These are phyloP conservation scores for Rutstroemia sp. DNA, from an alignment of 2,329 filamentous ascomycete species.

Conservation along the genomic window DNA sequence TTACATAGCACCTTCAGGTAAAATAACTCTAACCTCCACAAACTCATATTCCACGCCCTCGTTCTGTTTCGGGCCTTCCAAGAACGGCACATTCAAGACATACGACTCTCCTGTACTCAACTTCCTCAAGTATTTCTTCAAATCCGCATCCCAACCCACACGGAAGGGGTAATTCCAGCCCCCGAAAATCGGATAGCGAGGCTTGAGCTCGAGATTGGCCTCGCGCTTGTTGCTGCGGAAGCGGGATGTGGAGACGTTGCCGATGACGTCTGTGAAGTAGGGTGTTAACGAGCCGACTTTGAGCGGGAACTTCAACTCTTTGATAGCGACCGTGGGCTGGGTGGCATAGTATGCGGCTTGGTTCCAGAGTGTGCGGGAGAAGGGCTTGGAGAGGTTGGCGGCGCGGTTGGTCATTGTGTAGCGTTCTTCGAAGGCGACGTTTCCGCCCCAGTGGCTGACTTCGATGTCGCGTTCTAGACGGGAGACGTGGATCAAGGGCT, in stretches of 20 bases:
- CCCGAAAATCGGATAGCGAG: constrained; percentile 92
- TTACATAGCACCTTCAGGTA: constrained; percentile 86
- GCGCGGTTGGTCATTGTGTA: constrained; percentile 84
- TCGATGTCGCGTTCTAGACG: constrained; percentile 85
- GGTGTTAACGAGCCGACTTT: constrained; percentile 72
- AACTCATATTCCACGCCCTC: constrained; percentile 85
- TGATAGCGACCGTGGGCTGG: constrained; percentile 69
- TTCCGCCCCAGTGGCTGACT: constrained; percentile 96
- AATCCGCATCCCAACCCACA: constrained; percentile 88
- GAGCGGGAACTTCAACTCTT: constrained; percentile 74
- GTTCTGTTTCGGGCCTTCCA: constrained; percentile 80
- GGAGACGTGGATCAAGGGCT: constrained; percentile 74
- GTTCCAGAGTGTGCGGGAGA: constrained; percentile 72
- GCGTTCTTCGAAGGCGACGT: constrained; percentile 88
- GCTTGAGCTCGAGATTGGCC: constrained; percentile 82
- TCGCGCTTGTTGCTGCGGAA: constrained; percentile 74
- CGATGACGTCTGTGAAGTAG: constrained; percentile 94
- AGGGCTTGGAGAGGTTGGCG: constrained; percentile 66
- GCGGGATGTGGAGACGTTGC: constrained; percentile 89
- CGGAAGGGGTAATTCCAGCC: constrained; percentile 98
- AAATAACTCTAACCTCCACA: constrained; percentile 70
- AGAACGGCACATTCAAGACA: constrained; percentile 81
- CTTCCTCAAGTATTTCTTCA: constrained; percentile 67
- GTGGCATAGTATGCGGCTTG: constrained; percentile 62
- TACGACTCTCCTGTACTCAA: constrained; percentile 58